A percentile compares a stretch with the other conserved stretches of the same genome.
phyloP scores from a whole-genome alignment of 2,329 filamentous ascomycete species.

The Ophiocordyceps unilateralis region DNA sequence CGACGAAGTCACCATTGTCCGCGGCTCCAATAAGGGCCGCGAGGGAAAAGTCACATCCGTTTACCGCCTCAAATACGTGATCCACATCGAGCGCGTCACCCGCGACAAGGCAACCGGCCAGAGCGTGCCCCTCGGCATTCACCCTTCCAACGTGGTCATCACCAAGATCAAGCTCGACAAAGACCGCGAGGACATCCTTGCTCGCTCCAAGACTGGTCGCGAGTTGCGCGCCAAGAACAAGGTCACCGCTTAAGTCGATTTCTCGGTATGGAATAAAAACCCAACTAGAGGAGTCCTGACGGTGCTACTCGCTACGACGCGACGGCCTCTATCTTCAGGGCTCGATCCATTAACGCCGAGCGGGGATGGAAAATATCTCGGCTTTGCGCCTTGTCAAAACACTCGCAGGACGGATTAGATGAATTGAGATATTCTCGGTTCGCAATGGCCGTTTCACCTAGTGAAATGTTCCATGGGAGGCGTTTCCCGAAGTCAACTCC shows the following conservation, averaged over 20 bases:
- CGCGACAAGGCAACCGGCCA: slow-evolving; percentile 97
- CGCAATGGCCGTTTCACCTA: slow-evolving; percentile 55
- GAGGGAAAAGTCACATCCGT: slow-evolving; percentile 97
- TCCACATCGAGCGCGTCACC: slow-evolving; percentile 92
- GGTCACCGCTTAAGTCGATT: slow-evolving; percentile 29
- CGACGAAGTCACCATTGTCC: slow-evolving; percentile 84
- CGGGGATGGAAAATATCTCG: not conserved
- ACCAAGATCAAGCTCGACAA: slow-evolving; percentile 98
- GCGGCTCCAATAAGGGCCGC: slow-evolving; percentile 89
- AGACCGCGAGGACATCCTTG: slow-evolving; percentile 78
- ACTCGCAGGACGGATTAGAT: slow-evolving; percentile 20
- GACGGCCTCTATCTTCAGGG: not conserved
- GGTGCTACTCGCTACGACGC: not conserved
- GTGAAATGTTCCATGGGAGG: slow-evolving; percentile 66
- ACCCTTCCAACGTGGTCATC: slow-evolving; percentile 94
- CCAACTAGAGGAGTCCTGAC: not conserved
- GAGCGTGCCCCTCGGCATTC: slow-evolving; percentile 83
- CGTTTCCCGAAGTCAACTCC: slow-evolving; percentile 45
- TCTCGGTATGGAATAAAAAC: not conserved
- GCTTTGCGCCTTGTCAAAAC: not conserved
- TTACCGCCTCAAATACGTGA: slow-evolving; percentile 95
- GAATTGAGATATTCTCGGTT: slow-evolving; percentile 27
- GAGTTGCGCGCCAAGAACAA: slow-evolving; percentile 60
- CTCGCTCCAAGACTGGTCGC: slow-evolving; percentile 66
- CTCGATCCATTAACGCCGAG: too few relatives aligned